Base-by-base conservation (phyloP, 139 green algal species). In the Gonium pectorale region DNA sequence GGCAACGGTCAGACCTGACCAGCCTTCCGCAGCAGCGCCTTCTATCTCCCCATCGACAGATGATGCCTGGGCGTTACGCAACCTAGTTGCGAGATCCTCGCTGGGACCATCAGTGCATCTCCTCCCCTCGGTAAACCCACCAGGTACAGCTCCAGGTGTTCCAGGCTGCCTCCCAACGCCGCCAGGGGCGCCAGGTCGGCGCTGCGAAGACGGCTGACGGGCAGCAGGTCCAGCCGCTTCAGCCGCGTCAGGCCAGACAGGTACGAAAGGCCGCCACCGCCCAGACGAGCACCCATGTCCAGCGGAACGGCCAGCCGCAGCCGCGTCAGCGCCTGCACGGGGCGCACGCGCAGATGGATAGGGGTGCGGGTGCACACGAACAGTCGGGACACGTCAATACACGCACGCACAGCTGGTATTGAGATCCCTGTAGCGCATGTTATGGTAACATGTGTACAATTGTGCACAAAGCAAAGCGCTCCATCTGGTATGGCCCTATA, bases 111-210 rank as follows among this genome's bases (percentile, higher is more conserved):
- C n/a, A n/a, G n/a, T n/a, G n/a, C n/a, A n/a, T n/a, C n/a, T n/a
- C n/a, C n/a, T n/a, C n/a, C n/a, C n/a, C n/a, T n/a, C n/a, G n/a
- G n/a, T n/a, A n/a, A n/a, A 1, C 74, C 4, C 41, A 81, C 74
- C 59, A 82, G 75, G 59, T 35, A 71, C 7, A 82, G 75, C 75
- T 82, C 56, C 75, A 82, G 43, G 60, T 70, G 75, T 40, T 82
- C 26, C 59, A 82, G 54, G 73, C 73, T 70, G 60, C 75, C 56
- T 2, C 41, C 75, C 56, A 82, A 43, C 29, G 67, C 75, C 59
- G 29, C 75, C 27, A 82, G 75, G n/a, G 75, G 75, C 41, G 13
- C 75, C 27, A 82, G 37, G 75, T 82, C 75, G 21, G 2, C n/a
- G 3, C 29, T 60, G 38, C 40, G 62, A 17, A 82, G 40, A 29